These are phyloP conservation scores for Nissolia schottii DNA, from an alignment of 306 rosid genomes.

Conservation along the genomic window DNA sequence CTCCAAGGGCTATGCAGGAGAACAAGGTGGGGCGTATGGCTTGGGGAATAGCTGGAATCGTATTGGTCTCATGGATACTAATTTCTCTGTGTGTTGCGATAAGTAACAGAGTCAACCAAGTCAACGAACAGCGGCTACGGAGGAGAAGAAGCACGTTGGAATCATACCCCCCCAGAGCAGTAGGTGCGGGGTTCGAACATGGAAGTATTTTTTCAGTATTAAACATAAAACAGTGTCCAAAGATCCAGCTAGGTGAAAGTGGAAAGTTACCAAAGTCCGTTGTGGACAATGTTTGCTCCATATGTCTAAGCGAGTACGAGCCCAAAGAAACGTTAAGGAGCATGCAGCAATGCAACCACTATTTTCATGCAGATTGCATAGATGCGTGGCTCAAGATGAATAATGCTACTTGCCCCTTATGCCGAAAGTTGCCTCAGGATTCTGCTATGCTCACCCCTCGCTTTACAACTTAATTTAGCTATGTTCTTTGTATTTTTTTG, in stretches of 20 bases:
- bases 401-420: constrained; percentile 52
- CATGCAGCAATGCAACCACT: constrained; percentile 55
- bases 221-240: constrained; percentile 36
- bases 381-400: constrained; percentile 60
- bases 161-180: not conserved
- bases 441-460: not conserved
- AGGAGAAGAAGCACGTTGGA: not conserved
- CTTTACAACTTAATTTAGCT: too few species aligned
- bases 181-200: constrained; percentile 23
- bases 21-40: not conserved
- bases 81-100: too few species aligned
- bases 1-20: not conserved
- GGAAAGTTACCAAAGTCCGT: constrained; percentile 34
- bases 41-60: constrained; percentile 33
- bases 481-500: too few species aligned
- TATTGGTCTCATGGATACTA: constrained; percentile 13
- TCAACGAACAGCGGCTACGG: not conserved
- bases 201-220: constrained; percentile 43
- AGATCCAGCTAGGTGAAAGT: constrained; percentile 38
- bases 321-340: constrained; percentile 43
- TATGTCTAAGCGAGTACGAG: constrained; percentile 58
- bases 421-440: constrained; percentile 45
- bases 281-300: constrained; percentile 45
- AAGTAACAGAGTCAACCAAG: too few species aligned
- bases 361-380: constrained; percentile 50